Percentiles rank a stretch among this genome's conserved stretches.
phyloP scores from a whole-genome alignment of 306 rosid species.

The Cucumis sativus region DNA sequence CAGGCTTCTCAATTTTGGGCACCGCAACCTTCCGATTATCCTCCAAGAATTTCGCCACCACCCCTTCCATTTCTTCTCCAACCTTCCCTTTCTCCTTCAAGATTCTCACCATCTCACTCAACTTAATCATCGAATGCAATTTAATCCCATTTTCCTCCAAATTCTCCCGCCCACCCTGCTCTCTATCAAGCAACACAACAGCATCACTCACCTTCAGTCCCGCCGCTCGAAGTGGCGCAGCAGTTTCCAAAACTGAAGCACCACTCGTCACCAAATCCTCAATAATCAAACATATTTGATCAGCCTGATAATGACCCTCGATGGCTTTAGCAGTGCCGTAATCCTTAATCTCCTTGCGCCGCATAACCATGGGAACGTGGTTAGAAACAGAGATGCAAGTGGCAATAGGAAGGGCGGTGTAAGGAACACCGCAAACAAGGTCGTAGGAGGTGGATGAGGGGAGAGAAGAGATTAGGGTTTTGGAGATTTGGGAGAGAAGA shows the following conservation, averaged over 20 bases:
- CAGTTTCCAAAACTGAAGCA: constrained; percentile 70
- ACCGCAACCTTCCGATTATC: constrained; percentile 68
- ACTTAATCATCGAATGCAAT: constrained; percentile 44
- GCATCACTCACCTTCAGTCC: constrained; percentile 68
- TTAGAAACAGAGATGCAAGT: constrained; percentile 47
- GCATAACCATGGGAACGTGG: constrained; percentile 77
- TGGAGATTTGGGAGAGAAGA: constrained; percentile 67
- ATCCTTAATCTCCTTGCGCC: constrained; percentile 86
- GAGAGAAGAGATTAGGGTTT: constrained; percentile 51
- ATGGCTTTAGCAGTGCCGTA: constrained; percentile 81
- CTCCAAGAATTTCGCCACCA: constrained; percentile 47
- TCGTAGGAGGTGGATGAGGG: constrained; percentile 43
- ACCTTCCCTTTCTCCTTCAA: constrained; percentile 66
- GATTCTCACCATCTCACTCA: constrained; percentile 71
- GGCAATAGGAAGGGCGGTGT: constrained; percentile 87
- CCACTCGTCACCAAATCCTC: constrained; percentile 91
- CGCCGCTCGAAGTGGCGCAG: constrained; percentile 54
- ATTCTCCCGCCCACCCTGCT: constrained; percentile 86
- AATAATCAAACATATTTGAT: constrained; percentile 55
- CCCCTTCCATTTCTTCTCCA: constrained; percentile 42
- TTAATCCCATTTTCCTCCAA: constrained; percentile 60
- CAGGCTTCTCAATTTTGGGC: constrained; percentile 27
- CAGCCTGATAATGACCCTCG: constrained; percentile 45
- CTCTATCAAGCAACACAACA: constrained; percentile 75
- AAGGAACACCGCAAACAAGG: constrained; percentile 79